Conservation (phyloP, 1,139 yeast genomes). For the Candida glucosophila region DNA sequence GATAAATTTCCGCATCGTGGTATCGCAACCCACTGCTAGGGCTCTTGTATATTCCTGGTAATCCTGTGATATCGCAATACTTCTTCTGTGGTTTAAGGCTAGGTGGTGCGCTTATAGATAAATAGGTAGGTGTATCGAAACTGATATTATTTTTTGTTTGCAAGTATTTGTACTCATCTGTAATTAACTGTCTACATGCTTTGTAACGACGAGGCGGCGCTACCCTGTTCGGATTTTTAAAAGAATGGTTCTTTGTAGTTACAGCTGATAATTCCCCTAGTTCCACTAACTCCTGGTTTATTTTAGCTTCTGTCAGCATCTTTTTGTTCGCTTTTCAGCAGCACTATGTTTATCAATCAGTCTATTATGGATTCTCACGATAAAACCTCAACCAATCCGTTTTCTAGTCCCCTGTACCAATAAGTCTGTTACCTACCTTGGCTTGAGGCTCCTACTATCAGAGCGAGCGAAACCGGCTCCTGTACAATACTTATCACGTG, state of each 20-base stretch:
- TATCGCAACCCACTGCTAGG: slow-evolving; percentile 74
- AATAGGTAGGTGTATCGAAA: slow-evolving; percentile 48
- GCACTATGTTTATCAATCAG: no score
- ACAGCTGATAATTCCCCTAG: slow-evolving; percentile 30
- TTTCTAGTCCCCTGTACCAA: no score
- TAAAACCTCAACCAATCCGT: no score
- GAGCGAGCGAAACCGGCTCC: no score
- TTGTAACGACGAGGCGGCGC: slow-evolving; percentile 59
- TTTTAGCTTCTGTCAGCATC: no score
- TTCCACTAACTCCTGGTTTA: slow-evolving; percentile 12
- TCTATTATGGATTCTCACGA: no score
- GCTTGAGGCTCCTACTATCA: no score
- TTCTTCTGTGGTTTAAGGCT: slow-evolving; percentile 71
- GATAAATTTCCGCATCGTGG: slow-evolving; percentile 78
- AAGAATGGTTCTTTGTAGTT: slow-evolving; percentile 37
- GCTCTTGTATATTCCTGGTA: slow-evolving; percentile 67
- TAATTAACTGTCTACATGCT: slow-evolving; percentile 63
- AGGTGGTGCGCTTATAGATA: slow-evolving; percentile 78
- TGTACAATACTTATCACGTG: no score
- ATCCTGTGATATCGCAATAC: slow-evolving; percentile 92
- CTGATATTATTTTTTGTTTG: slow-evolving; percentile 30
- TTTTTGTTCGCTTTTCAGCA: no score
- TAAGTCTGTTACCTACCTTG: no score
- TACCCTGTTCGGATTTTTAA: slow-evolving; percentile 45
- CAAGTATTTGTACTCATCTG: slow-evolving; percentile 68